Evolutionary conservation across 306 rosid genomes (phyloP).

Genomic region (Biancaea sappan): DNA sequence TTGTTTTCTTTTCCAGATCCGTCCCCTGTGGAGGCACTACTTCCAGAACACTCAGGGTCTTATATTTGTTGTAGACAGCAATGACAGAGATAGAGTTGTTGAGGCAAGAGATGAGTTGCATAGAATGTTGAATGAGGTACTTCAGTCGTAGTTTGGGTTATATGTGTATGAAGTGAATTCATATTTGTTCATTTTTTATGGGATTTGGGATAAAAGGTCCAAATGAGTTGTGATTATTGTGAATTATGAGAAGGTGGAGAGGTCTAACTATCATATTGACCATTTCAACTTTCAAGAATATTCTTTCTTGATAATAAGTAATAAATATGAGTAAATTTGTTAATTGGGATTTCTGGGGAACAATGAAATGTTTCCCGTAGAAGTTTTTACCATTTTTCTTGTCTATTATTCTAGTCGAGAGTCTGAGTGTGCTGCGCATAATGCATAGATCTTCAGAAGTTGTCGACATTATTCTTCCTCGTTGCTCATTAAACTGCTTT

Average conservation of each 20-base stretch:
- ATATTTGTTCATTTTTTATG: constrained; percentile 22
- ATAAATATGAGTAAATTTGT: neutral
- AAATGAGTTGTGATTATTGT: neutral
- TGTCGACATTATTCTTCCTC: neutral
- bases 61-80: constrained; percentile 98
- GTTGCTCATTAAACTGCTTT: neutral
- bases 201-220: constrained; percentile 13
- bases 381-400: neutral
- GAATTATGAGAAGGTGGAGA: neutral
- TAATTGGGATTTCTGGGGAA: neutral
- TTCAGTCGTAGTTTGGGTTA: constrained; percentile 26
- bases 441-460: neutral
- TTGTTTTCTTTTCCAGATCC: constrained; percentile 69
- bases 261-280: neutral
- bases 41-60: constrained; percentile 99
- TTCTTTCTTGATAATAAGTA: neutral
- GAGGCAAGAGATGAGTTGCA: constrained; percentile 99
- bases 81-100: constrained; percentile 99
- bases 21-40: constrained; percentile 99
- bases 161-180: neutral
- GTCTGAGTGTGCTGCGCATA: constrained; percentile 10
- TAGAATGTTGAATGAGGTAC: constrained; percentile 99
- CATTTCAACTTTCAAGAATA: too few species aligned
- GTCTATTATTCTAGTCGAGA: neutral
- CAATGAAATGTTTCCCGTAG: neutral